Conservation (phyloP, 2,329 filamentous ascomycete genomes). For the Epicoccum nigrum region DNA sequence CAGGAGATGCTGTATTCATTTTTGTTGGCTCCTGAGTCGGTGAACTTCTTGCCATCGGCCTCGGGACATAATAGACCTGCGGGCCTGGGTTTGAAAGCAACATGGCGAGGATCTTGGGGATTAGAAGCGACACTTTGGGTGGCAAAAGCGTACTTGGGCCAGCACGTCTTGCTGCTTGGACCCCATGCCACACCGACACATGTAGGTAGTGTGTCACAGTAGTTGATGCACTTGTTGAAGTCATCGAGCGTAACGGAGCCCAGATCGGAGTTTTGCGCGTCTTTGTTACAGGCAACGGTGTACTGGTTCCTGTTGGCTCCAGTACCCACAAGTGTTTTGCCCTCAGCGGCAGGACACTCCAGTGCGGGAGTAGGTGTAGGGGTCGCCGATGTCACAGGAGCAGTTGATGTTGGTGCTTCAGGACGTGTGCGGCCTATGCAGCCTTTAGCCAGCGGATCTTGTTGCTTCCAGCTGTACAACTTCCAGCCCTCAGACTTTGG, state of each 20-base stretch:
- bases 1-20: slow-evolving; percentile 10
- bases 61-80: slow-evolving; percentile 1
- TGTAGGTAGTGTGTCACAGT: not conserved
- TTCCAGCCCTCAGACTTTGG: slow-evolving; percentile 7
- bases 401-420: not conserved
- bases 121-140: not conserved
- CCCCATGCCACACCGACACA: not conserved
- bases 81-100: not conserved
- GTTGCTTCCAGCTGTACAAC: slow-evolving; percentile 6
- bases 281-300: slow-evolving; percentile 2
- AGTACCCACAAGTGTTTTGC: slow-evolving; percentile 1
- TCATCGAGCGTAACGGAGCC: not conserved
- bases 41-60: slow-evolving; percentile 4
- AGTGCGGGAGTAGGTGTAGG: slow-evolving; percentile 2
- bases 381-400: slow-evolving; percentile 1
- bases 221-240: not conserved
- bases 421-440: slow-evolving; percentile 9
- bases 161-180: not conserved
- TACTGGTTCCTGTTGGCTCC: slow-evolving; percentile 6
- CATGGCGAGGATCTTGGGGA: not conserved
- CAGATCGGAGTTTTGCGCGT: not conserved
- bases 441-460: slow-evolving; percentile 7
- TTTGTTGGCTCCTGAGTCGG: slow-evolving; percentile 1
- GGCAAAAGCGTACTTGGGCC: not conserved
- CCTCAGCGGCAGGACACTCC: not conserved